phyloP scores from a whole-genome alignment of 768 basidiomycete genomes.

The Exidia glandulosa region DNA sequence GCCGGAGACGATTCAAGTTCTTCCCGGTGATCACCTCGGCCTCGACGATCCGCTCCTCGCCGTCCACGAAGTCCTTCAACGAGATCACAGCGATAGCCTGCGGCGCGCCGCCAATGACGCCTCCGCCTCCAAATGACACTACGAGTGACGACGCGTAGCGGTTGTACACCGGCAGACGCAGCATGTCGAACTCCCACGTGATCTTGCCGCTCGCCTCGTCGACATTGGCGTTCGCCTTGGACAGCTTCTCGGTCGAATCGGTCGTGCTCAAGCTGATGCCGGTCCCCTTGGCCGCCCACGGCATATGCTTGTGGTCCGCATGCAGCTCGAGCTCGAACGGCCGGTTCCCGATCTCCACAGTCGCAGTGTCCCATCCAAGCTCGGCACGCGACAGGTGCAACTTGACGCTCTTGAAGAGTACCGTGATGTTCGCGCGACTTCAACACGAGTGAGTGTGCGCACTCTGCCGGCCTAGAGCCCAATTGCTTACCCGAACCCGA shows the following conservation, averaged over 20 bases:
- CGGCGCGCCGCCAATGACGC: constrained; percentile 14
- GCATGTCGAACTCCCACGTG: constrained; percentile 25
- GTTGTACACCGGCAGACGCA: constrained; percentile 35
- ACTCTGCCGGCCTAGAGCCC: not conserved
- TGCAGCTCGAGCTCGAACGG: not conserved
- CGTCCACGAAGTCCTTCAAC: constrained; percentile 44
- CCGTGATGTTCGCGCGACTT: constrained; percentile 49
- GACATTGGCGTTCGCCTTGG: constrained; percentile 23
- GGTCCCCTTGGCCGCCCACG: constrained; percentile 19
- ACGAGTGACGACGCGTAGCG: constrained; percentile 38
- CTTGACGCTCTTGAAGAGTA: constrained; percentile 60
- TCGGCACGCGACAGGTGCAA: constrained; percentile 44
- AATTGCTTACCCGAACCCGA: constrained; percentile 40
- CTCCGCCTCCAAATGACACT: constrained; percentile 27
- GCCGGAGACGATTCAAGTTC: constrained; percentile 23
- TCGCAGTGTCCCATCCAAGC: constrained; percentile 60
- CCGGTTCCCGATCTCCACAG: constrained; percentile 34
- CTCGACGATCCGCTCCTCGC: constrained; percentile 33
- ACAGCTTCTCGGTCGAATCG: constrained; percentile 27
- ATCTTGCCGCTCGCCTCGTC: constrained; percentile 9
- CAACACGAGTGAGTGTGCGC: not conserved
- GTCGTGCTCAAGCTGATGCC: constrained; percentile 23
- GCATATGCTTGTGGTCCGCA: constrained; percentile 1
- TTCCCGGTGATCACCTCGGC: constrained; percentile 32
- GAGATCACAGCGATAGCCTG: constrained; percentile 40